A percentile compares a stretch with the other conserved stretches of the same genome.
These are phyloP conservation scores for Hirschfeldia incana DNA, from an alignment of 345 rosid species.

Conservation along the genomic window DNA sequence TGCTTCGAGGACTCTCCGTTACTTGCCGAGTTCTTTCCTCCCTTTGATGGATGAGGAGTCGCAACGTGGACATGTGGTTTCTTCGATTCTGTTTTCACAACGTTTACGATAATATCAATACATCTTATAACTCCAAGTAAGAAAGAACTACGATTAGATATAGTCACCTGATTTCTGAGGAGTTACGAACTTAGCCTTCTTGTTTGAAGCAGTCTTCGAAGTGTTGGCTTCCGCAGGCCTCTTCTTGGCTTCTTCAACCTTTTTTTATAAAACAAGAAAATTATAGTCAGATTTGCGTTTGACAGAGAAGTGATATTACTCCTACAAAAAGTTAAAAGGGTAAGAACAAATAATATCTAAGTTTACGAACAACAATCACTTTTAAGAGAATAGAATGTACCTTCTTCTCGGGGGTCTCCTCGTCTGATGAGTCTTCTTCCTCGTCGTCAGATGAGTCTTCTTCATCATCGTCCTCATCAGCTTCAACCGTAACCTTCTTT, in stretches of 20 bases:
- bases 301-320: background rate
- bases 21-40: slow-evolving; percentile 44
- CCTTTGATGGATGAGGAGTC: slow-evolving; percentile 79
- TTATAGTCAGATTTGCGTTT: slow-evolving; percentile 13
- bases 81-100: slow-evolving; percentile 51
- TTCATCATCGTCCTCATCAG: slow-evolving; percentile 34
- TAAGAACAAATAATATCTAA: background rate
- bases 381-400: slow-evolving; percentile 33
- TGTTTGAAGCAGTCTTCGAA: slow-evolving; percentile 49
- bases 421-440: slow-evolving; percentile 40
- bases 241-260: slow-evolving; percentile 66
- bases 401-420: slow-evolving; percentile 45
- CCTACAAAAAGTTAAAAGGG: background rate
- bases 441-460: slow-evolving; percentile 45
- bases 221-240: slow-evolving; percentile 53
- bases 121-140: background rate
- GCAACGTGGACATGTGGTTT: slow-evolving; percentile 58
- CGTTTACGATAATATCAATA: background rate
- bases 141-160: background rate
- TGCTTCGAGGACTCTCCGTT: slow-evolving; percentile 48
- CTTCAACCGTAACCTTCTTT: slow-evolving; percentile 30
- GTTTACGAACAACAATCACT: background rate
- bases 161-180: slow-evolving; percentile 71
- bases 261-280: background rate
- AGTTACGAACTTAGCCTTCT: slow-evolving; percentile 72